Base-by-base conservation (phyloP, 1,284 basidiomycete genomes). In the Ustilago hordei region DNA sequence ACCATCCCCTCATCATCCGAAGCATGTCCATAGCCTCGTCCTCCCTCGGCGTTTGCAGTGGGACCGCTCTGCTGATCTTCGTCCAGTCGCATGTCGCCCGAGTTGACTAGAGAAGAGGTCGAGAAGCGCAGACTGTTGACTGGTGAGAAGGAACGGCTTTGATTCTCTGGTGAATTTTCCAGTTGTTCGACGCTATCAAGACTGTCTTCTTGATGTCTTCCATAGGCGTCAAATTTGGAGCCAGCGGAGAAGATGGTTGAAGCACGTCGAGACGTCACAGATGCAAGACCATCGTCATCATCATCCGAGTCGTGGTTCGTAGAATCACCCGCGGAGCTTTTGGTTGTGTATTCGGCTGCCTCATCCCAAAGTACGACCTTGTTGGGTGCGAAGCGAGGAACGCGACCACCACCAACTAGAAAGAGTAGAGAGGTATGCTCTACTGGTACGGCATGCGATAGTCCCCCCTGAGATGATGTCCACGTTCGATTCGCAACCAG, bases 311-410 rank as follows among this genome's bases (percentile, higher is more conserved):
- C 66, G 11, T 15, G 28, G 9, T 56, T 60, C 4, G n/a, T 54
- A 8, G 55, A 23, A 1, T 36, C 2, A 4, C 31, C 11, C 2
- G 35, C 11, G 12, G 57, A 36, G 6, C 13, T 17, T 2, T 65
- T 62, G 6, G 64, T 54, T 0, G 60, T 60, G 8, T 67, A 65
- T 19, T 66, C 60, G 17, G 81, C 80, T 9, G 73, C 75, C 50
- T 84, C 78, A 47, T 84, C 82, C 82, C 82, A 84, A 8, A 84
- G 54, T 12, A 84, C 47, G 36, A 84, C 80, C 60, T 84, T 84
- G 64, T 83, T 84, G 17, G 82, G 82, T 31, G 82, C 80, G 56
- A 80, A 84, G 41, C 75, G 68, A 15, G 82, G 82, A 19, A 83
- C 81, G 3, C 77, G 39, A 15, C 82, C 82, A 31, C 82, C 82